Conservation (phyloP, 768 basidiomycete genomes). For the Suillus discolor region DNA sequence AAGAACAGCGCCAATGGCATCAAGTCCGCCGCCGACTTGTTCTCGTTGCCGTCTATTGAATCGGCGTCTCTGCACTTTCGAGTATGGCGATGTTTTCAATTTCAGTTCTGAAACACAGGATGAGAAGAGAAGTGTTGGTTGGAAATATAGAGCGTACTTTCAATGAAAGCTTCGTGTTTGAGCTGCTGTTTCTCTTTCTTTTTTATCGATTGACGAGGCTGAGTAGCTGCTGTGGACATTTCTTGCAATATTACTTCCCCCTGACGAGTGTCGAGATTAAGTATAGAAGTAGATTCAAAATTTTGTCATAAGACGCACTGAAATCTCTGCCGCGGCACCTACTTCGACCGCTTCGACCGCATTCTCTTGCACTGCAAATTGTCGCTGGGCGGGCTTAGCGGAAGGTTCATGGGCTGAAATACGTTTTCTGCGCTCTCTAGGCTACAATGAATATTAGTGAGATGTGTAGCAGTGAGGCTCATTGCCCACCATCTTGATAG, state of each 20-base stretch:
- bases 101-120: slow-evolving; percentile 45
- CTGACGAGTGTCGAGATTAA: not conserved
- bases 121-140: not conserved
- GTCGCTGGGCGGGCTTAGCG: slow-evolving; percentile 48
- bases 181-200: slow-evolving; percentile 72
- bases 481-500: slow-evolving; percentile 24
- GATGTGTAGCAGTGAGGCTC: not conserved
- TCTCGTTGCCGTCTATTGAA: slow-evolving; percentile 71
- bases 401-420: slow-evolving; percentile 52
- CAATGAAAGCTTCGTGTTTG: slow-evolving; percentile 69
- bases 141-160: slow-evolving; percentile 45
- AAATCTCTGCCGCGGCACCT: slow-evolving; percentile 40
- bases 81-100: slow-evolving; percentile 54
- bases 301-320: slow-evolving; percentile 37
- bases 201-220: slow-evolving; percentile 33
- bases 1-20: slow-evolving; percentile 56
- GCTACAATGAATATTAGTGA: slow-evolving; percentile 28
- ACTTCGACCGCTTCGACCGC: slow-evolving; percentile 50
- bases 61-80: slow-evolving; percentile 72
- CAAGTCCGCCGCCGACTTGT: slow-evolving; percentile 53
- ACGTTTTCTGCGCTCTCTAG: slow-evolving; percentile 43
- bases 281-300: not conserved
- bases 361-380: slow-evolving; percentile 52
- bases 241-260: slow-evolving; percentile 3
- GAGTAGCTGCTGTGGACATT: slow-evolving; percentile 41